Evolutionary conservation across 1,139 yeast species (phyloP), one percentile per base, ranked within the genome.

Genomic region (Torulaspora globosa): DNA sequence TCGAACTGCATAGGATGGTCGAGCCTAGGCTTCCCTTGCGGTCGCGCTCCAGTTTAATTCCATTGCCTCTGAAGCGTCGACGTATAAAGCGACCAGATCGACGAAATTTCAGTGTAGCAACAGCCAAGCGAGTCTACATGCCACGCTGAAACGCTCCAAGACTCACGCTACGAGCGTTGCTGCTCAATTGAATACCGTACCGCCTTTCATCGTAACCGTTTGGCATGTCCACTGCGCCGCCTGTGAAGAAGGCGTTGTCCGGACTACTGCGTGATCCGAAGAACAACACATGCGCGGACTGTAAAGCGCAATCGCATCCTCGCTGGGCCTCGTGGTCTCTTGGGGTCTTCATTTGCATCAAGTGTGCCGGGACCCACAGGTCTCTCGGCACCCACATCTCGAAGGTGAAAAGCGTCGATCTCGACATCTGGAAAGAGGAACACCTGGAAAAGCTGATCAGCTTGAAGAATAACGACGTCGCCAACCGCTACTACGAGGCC

Each of bases 291-390:
- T 90, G 97, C 66, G 95, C 90, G 3, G 97, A 90, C 65, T 90
- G 97, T 68, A 90, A 90, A 65, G 75, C 82, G 0, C 75, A 90
- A 11, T 78, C 84, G 38, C 95, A 90, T 67, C 97, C 97, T 9
- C 75, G 97, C 45, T 90, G 97, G 97, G 96, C 97, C 11, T 83
- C 94, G 26, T 90, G 97, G 97, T 88, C 82, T 57, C 69, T 92
- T 47, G 97, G 97, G 12, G 79, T 94, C 51, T 88, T 92, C 60
- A 76, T 90, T 36, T 90, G 97, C 68, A 90, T 90, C 52, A 71
- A 83, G 53, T 90, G 97, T 67, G 89, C 96, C 1, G 97, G 97
- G 1, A 84, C 90, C 52, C 97, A 90, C 65, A 75, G 97, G 62
- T 79, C 92, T 47, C 82, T 90, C 84, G 97, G 97, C 2, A 89